Evolutionary conservation across 345 rosid genomes (phyloP).

Genomic region (Sonneratia alba): DNA sequence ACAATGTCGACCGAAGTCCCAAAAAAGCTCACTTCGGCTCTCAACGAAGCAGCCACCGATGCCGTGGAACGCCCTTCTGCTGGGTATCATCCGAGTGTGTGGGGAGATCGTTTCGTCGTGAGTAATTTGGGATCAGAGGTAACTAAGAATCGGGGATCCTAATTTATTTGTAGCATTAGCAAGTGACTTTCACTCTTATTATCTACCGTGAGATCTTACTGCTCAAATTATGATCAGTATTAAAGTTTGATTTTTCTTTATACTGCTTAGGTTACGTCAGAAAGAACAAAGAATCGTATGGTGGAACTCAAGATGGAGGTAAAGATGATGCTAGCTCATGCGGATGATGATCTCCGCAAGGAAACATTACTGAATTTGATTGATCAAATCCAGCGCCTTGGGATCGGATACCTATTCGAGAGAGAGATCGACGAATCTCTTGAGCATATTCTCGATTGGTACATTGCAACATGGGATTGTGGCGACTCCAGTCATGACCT

Average conservation of each 20-base stretch:
- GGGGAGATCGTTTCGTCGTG: slow-evolving; percentile 20
- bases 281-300: background rate
- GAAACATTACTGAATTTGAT: background rate
- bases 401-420: background rate
- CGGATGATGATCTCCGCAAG: background rate
- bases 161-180: background rate
- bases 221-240: background rate
- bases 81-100: slow-evolving; percentile 12
- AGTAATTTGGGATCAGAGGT: slow-evolving; percentile 3
- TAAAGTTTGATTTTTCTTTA: too few species aligned
- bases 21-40: too few species aligned
- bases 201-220: too few species aligned
- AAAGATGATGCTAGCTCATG: slow-evolving; percentile 10
- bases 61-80: slow-evolving; percentile 11
- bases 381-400: background rate
- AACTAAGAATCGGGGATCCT: background rate
- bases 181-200: background rate
- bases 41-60: background rate
- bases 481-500: background rate
- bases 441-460: background rate
- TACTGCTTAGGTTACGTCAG: background rate
- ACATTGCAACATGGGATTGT: background rate
- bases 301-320: slow-evolving; percentile 17
- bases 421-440: background rate
- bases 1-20: background rate